Percentiles rank a stretch among this genome's conserved stretches.
Conservation (phyloP, 768 basidiomycete species). For the Nidularia pulvinata region DNA sequence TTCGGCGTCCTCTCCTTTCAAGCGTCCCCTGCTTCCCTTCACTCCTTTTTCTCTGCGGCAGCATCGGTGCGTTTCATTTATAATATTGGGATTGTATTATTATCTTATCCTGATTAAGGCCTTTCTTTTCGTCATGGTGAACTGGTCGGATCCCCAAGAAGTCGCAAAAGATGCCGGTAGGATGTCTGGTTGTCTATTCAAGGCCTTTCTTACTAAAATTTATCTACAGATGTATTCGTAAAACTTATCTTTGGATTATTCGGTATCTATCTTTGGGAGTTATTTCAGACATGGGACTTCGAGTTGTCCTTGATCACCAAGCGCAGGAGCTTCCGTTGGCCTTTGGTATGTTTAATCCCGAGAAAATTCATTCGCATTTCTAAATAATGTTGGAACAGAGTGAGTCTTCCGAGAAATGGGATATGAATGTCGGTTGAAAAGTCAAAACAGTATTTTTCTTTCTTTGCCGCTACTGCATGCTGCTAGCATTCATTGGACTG, state of each 20-base stretch:
- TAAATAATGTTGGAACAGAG: background rate
- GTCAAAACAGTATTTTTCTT: constrained; percentile 55
- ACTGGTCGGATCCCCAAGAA: constrained; percentile 48
- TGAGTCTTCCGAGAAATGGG: background rate
- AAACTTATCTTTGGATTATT: constrained; percentile 64
- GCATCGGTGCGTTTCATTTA: no score
- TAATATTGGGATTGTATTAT: no score
- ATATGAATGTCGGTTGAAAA: background rate
- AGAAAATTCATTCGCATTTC: background rate
- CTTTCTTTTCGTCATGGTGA: constrained; percentile 33
- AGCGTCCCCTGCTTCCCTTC: no score
- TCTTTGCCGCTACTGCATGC: constrained; percentile 69
- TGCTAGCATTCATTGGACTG: constrained; percentile 67
- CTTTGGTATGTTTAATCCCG: constrained; percentile 49
- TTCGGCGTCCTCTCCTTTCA: no score
- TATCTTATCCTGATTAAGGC: no score
- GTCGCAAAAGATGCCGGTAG: constrained; percentile 39
- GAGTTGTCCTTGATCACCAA: constrained; percentile 64
- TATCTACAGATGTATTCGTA: constrained; percentile 47
- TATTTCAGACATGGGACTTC: constrained; percentile 61
- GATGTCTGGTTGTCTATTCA: constrained; percentile 1
- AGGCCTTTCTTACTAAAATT: background rate
- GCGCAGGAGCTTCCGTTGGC: constrained; percentile 66
- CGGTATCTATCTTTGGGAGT: constrained; percentile 70
- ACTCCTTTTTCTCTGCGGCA: no score